Evolutionary conservation across 805 yeast genomes (phyloP), one percentile per base, ranked within the genome.

Genomic region (Jamesozyma rosinii): DNA sequence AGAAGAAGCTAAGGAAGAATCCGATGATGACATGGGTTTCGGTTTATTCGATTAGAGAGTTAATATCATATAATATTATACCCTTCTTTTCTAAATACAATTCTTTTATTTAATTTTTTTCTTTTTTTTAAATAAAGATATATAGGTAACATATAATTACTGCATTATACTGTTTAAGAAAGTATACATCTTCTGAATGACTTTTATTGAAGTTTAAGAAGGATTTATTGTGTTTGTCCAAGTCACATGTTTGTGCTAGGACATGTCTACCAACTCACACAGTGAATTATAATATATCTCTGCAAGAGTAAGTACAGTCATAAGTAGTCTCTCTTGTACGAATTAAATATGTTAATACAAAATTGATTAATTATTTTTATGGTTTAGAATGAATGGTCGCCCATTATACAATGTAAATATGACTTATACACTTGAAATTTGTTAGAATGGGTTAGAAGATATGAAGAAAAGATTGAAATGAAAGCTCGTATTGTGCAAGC

Each of bases 1-100:
- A 54, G 83, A 69, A 55, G 80, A 73, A 55, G 83, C 71, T 41
- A 76, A 61, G 51, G 81, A 70, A 59, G 84, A 77, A 70, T 77
- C 82, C 53, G 87, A 80, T 67, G 88, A 79, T 63, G 94, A 83
- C 74, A 82, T 84, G 92, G 94, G 92, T 61, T 80, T 83, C 81
- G 92, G 92, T 75, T 77, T 84, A 73, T 84, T 84, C 76, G 95
- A 83, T 72, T 84, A 83, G 74, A 58, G 69, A 45, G 31, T 24
- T 24, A 24, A 24, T 24, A 24, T 24, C 11, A 24, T 24, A 24
- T 24, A 24, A 24, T 24, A 24, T 24, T 24, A 24, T 24, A 24
- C 11, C 11, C 29, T 24, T 11, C 11, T 24, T 24, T 24, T 24
- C 29, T 24, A 24, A 24, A 24, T 24, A 24, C 29, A 8, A 24